Percentiles rank a stretch among this genome's conserved stretches.
These are phyloP conservation scores for Moesziomyces antarcticus DNA, from an alignment of 1,284 basidiomycete species.

Conservation along the genomic window DNA sequence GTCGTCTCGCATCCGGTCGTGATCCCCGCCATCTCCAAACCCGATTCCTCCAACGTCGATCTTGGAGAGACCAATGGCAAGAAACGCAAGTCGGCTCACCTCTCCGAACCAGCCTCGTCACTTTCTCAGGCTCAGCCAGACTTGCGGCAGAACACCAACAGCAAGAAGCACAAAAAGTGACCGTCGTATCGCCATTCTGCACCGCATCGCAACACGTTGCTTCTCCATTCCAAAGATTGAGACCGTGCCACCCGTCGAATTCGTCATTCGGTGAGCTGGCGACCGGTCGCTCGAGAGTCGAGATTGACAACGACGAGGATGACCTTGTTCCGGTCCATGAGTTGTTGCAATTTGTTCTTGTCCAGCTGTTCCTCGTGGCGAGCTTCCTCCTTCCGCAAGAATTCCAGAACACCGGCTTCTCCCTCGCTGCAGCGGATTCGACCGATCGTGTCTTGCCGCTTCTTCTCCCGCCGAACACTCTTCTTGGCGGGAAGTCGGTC, in stretches of 20 bases:
- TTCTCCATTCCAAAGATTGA: no score
- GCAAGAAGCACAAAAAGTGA: no score
- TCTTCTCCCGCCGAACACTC: conserved; percentile 2
- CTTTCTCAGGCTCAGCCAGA: no score
- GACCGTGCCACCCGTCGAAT: no score
- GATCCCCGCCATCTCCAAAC: not conserved
- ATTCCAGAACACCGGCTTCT: conserved; percentile 1
- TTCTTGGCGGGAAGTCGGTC: conserved; percentile 31
- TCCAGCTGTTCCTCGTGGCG: not conserved
- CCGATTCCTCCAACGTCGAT: not conserved
- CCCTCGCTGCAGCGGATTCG: conserved; percentile 2
- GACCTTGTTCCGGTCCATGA: conserved; percentile 21
- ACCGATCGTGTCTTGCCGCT: conserved; percentile 10
- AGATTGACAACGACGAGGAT: conserved; percentile 22
- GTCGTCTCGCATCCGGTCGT: conserved; percentile 43
- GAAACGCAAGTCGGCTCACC: not conserved
- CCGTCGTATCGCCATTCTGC: no score
- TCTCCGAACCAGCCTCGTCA: not conserved
- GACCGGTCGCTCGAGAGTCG: not conserved
- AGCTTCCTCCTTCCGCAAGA: conserved; percentile 6
- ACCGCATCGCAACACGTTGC: no score
- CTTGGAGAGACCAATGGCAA: not conserved
- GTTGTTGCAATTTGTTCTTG: conserved; percentile 1
- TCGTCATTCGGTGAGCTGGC: no score
- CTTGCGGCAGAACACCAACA: no score